Conservation (phyloP, 2,329 filamentous ascomycete species). For the Chaetomiaceae sp. region DNA sequence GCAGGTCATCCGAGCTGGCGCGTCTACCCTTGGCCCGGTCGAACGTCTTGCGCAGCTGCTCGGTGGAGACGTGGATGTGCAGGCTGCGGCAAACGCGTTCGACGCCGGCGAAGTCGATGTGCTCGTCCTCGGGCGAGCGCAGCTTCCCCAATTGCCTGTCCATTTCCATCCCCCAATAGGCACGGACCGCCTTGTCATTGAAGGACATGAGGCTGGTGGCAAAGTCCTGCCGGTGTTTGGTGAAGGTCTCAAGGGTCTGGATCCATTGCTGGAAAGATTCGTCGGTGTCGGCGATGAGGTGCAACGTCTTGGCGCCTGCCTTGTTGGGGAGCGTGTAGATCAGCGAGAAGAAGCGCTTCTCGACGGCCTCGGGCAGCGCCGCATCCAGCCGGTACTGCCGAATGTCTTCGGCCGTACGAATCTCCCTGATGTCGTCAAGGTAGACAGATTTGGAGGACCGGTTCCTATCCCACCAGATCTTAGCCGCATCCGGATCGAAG, state of each 20-base stretch:
- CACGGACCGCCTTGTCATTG: slow-evolving; percentile 71
- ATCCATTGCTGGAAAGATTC: slow-evolving; percentile 74
- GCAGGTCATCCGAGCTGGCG: slow-evolving; percentile 12
- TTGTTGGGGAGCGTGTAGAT: slow-evolving; percentile 75
- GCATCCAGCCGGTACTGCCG: slow-evolving; percentile 86
- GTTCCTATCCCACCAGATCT: slow-evolving; percentile 79
- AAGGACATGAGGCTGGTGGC: slow-evolving; percentile 87
- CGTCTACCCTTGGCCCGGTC: slow-evolving; percentile 28
- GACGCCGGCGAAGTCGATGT: slow-evolving; percentile 70
- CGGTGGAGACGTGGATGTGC: slow-evolving; percentile 82
- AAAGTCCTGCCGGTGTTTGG: slow-evolving; percentile 78
- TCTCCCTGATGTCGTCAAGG: slow-evolving; percentile 91
- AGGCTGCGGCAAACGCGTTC: slow-evolving; percentile 80
- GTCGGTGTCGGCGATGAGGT: slow-evolving; percentile 73
- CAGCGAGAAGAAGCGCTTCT: slow-evolving; percentile 80
- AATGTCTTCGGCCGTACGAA: slow-evolving; percentile 75
- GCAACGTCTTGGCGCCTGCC: slow-evolving; percentile 78
- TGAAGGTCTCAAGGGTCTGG: slow-evolving; percentile 73
- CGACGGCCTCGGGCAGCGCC: slow-evolving; percentile 59
- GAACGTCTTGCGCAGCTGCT: slow-evolving; percentile 69
- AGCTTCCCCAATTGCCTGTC: slow-evolving; percentile 54
- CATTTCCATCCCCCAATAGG: slow-evolving; percentile 86
- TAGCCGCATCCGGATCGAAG: slow-evolving; percentile 76
- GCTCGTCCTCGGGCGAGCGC: slow-evolving; percentile 54
- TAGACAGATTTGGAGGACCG: slow-evolving; percentile 80